phyloP scores from a whole-genome alignment of 495 filamentous ascomycete species.

The Penicillium goetzii region DNA sequence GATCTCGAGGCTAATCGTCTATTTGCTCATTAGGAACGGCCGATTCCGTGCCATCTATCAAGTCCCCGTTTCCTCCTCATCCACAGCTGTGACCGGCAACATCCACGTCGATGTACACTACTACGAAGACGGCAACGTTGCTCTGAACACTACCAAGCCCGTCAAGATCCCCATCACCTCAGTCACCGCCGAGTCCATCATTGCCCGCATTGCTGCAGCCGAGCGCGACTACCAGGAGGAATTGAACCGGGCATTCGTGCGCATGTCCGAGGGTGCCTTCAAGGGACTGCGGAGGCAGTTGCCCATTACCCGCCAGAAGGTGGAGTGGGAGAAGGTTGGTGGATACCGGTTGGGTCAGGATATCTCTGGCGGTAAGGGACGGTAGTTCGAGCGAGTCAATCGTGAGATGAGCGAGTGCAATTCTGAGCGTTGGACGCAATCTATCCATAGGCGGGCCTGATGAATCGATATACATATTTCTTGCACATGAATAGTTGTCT shows the following conservation, averaged over 20 bases:
- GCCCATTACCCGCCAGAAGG: slow-evolving; percentile 96
- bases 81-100: slow-evolving; percentile 48
- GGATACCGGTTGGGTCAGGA: slow-evolving; percentile 84
- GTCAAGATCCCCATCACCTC: slow-evolving; percentile 61
- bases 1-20: slow-evolving; percentile 12
- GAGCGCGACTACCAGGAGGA: slow-evolving; percentile 97
- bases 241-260: slow-evolving; percentile 85
- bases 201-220: slow-evolving; percentile 70
- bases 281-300: slow-evolving; percentile 90
- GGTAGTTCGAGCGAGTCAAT: slow-evolving; percentile 24
- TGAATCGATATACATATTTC: slow-evolving; percentile 4
- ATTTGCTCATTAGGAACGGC: slow-evolving; percentile 69
- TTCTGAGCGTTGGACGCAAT: slow-evolving; percentile 20
- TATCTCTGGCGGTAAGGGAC: slow-evolving; percentile 53
- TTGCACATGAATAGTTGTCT: not conserved
- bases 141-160: slow-evolving; percentile 82
- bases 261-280: slow-evolving; percentile 89
- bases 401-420: not conserved
- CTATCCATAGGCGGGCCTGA: slow-evolving; percentile 9
- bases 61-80: slow-evolving; percentile 64
- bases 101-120: slow-evolving; percentile 81
- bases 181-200: slow-evolving; percentile 66
- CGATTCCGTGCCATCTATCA: slow-evolving; percentile 88
- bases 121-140: slow-evolving; percentile 99
- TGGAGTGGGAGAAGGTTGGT: slow-evolving; percentile 99